phyloP scores from a whole-genome alignment of 139 green algal genomes.

The Coelastrella sp. region DNA sequence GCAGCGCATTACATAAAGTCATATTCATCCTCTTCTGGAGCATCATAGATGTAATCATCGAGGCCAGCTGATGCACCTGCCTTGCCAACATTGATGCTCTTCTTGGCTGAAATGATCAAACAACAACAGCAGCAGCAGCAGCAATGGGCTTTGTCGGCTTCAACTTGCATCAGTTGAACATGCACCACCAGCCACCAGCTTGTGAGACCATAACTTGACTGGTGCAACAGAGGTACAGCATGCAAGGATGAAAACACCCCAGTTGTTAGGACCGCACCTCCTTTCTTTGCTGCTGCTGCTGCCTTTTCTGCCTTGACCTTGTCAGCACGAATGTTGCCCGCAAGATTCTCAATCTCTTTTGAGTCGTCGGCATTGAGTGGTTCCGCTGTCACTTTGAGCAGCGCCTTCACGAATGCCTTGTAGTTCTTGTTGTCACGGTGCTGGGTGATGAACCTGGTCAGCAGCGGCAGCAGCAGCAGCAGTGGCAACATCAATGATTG shows the following conservation, averaged over 20 bases:
- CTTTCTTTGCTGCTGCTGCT: constrained; percentile 62
- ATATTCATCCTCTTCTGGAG: constrained; percentile 66
- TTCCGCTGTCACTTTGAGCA: constrained; percentile 55
- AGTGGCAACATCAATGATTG: no score
- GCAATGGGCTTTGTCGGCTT: no score
- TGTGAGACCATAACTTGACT: no score
- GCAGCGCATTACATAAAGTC: constrained; percentile 76
- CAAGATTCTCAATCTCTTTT: constrained; percentile 78
- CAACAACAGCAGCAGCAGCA: no score
- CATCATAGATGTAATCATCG: constrained; percentile 88
- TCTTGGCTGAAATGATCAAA: constrained; percentile 44
- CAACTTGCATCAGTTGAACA: no score
- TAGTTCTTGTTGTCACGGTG: constrained; percentile 55
- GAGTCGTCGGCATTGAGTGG: constrained; percentile 61
- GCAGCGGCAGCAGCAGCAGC: no score
- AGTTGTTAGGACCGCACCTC: no score
- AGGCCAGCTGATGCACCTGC: constrained; percentile 71
- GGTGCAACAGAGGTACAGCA: no score
- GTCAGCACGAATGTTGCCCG: constrained; percentile 68
- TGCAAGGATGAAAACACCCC: no score
- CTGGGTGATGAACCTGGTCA: constrained; percentile 57
- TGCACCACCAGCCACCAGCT: no score
- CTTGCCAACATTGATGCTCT: constrained; percentile 79
- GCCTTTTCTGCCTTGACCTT: constrained; percentile 83
- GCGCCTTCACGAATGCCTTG: constrained; percentile 74